A percentile compares a stretch with the other conserved stretches of the same genome.
Evolutionary conservation across 768 basidiomycete genomes (phyloP).

Genomic region (Pisolithus tinctorius): DNA sequence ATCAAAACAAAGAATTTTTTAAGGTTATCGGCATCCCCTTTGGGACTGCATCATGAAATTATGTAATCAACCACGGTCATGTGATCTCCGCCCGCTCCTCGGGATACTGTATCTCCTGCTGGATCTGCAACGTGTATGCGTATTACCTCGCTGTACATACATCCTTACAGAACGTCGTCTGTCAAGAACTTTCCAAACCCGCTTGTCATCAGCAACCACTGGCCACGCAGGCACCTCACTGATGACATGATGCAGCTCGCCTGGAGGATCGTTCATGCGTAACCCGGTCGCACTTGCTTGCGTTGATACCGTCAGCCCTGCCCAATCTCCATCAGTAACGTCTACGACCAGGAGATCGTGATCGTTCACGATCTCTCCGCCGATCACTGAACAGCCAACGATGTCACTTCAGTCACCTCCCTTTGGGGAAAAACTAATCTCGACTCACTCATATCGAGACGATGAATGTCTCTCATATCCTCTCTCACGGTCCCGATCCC

Average conservation of each 20-base stretch:
- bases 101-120: neutral
- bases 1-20: neutral
- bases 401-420: slow-evolving; percentile 6
- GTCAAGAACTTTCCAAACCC: slow-evolving; percentile 4
- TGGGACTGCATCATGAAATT: neutral
- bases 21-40: no score
- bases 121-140: slow-evolving; percentile 1
- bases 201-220: neutral
- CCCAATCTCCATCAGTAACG: slow-evolving; percentile 37
- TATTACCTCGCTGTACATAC: slow-evolving; percentile 2
- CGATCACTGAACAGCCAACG: slow-evolving; percentile 44
- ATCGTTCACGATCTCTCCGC: slow-evolving; percentile 66
- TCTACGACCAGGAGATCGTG: slow-evolving; percentile 63
- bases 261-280: neutral
- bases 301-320: no score
- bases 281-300: neutral
- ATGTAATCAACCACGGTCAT: neutral
- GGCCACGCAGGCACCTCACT: slow-evolving; percentile 15
- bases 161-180: neutral
- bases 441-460: slow-evolving; percentile 68
- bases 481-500: slow-evolving; percentile 64
- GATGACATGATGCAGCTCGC: slow-evolving; percentile 18
- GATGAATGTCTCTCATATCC: slow-evolving; percentile 63
- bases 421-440: slow-evolving; percentile 11
- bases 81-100: no score